Conservation (phyloP, 345 rosid species). For the Jatropha curcas region DNA sequence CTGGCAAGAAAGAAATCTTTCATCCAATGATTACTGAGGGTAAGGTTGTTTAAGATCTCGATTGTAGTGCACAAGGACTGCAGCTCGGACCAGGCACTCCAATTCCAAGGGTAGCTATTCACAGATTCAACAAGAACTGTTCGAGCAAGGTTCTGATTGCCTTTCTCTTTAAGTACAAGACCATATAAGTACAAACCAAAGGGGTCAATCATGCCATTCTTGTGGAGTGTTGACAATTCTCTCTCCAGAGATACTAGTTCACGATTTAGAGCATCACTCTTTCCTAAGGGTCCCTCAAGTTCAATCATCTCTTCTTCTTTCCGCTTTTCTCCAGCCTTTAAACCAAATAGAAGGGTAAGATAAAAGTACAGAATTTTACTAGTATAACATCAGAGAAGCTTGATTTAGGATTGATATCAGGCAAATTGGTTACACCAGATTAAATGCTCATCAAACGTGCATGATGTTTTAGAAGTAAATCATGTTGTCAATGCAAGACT, state of each 20-base stretch:
- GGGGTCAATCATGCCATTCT: slow-evolving; percentile 73
- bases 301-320: slow-evolving; percentile 95
- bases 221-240: slow-evolving; percentile 68
- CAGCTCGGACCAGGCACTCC: slow-evolving; percentile 98
- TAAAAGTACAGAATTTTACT: neutral
- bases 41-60: slow-evolving; percentile 69
- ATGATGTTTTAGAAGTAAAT: neutral
- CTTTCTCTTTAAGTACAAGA: slow-evolving; percentile 86
- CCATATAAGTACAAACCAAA: slow-evolving; percentile 88
- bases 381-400: neutral
- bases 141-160: slow-evolving; percentile 69
- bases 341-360: neutral
- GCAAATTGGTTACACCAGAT: neutral
- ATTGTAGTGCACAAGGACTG: slow-evolving; percentile 73
- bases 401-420: neutral
- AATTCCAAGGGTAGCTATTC: slow-evolving; percentile 95
- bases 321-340: slow-evolving; percentile 94
- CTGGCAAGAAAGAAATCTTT: slow-evolving; percentile 90
- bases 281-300: slow-evolving; percentile 85
- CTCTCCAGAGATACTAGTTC: slow-evolving; percentile 80
- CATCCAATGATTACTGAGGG: slow-evolving; percentile 89
- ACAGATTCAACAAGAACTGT: slow-evolving; percentile 84
- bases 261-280: slow-evolving; percentile 69
- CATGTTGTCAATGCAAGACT: neutral
- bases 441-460: neutral